Evolutionary conservation across 169 alveolate genomes (phyloP).

Genomic region (Cytauxzoon felis): DNA sequence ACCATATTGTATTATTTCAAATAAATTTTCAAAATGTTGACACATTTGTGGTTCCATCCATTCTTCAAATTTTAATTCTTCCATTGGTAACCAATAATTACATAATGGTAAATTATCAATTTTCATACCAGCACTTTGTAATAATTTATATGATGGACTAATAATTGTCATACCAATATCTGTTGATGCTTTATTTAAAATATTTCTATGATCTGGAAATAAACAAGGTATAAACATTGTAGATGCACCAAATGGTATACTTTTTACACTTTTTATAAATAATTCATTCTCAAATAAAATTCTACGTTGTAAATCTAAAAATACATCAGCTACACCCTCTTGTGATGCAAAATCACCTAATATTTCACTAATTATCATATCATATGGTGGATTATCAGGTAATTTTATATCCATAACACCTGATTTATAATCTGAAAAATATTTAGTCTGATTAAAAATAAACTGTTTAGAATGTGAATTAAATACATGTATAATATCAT

Average conservation of each 20-base stretch:
- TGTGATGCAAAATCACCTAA: conserved; percentile 83
- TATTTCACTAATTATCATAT: conserved; percentile 80
- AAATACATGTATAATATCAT: conserved; percentile 64
- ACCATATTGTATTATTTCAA: conserved; percentile 61
- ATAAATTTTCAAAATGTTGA: conserved; percentile 64
- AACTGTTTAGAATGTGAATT: conserved; percentile 72
- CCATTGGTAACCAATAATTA: conserved; percentile 49
- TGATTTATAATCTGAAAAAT: conserved; percentile 13
- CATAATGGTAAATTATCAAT: conserved; percentile 60
- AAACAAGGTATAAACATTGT: conserved; percentile 75
- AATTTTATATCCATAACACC: conserved; percentile 10
- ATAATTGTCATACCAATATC: conserved; percentile 76
- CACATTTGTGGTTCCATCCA: conserved; percentile 72
- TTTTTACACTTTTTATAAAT: conserved; percentile 61
- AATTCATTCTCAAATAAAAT: conserved; percentile 59
- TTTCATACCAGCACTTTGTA: conserved; percentile 70
- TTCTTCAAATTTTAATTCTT: conserved; percentile 55
- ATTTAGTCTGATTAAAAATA: conserved; percentile 52
- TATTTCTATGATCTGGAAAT: conserved; percentile 74
- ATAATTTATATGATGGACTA: conserved; percentile 70
- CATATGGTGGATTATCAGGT: conserved; percentile 65
- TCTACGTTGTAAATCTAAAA: conserved; percentile 75
- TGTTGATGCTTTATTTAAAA: conserved; percentile 64
- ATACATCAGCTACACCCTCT: conserved; percentile 82
- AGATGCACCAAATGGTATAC: conserved; percentile 76